phyloP scores from a whole-genome alignment of 148 eudicot genomes.

The Persicaria maculosa region DNA sequence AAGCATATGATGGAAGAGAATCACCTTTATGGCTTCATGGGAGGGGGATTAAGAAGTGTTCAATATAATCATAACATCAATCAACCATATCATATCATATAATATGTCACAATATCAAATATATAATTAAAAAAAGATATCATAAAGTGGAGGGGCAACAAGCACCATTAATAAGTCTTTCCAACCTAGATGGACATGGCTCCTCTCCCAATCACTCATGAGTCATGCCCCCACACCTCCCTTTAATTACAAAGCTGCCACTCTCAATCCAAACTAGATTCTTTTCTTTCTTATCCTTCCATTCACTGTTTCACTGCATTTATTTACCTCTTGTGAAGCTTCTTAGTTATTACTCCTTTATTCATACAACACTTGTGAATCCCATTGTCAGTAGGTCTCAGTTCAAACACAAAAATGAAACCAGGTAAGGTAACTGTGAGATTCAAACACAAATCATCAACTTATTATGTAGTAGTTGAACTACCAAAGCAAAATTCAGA shows the following conservation, averaged over 20 bases:
- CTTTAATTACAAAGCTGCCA: constrained; percentile 2
- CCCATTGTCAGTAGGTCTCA: too few relatives aligned
- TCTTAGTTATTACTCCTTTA: too few relatives aligned
- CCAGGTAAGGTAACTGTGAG: too few relatives aligned
- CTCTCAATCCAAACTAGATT: neutral
- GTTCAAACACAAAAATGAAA: too few relatives aligned
- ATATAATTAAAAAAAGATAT: neutral
- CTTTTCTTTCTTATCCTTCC: neutral
- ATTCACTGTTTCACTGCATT: neutral
- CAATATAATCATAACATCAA: constrained; percentile 2
- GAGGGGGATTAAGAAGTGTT: neutral
- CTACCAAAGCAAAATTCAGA: too few relatives aligned
- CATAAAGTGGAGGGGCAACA: neutral
- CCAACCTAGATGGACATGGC: constrained; percentile 11
- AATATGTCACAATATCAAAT: neutral
- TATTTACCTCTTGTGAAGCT: neutral
- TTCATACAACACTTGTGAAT: too few relatives aligned
- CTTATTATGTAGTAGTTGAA: too few relatives aligned
- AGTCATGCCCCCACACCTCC: neutral
- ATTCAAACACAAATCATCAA: too few relatives aligned
- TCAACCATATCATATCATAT: neutral
- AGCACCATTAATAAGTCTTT: constrained; percentile 5
- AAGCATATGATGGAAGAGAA: neutral
- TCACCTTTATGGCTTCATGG: constrained; percentile 7
- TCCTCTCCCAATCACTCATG: neutral